These are phyloP conservation scores for Beauveria pseudobassiana DNA, from an alignment of 2,329 filamentous ascomycete genomes.

Conservation along the genomic window DNA sequence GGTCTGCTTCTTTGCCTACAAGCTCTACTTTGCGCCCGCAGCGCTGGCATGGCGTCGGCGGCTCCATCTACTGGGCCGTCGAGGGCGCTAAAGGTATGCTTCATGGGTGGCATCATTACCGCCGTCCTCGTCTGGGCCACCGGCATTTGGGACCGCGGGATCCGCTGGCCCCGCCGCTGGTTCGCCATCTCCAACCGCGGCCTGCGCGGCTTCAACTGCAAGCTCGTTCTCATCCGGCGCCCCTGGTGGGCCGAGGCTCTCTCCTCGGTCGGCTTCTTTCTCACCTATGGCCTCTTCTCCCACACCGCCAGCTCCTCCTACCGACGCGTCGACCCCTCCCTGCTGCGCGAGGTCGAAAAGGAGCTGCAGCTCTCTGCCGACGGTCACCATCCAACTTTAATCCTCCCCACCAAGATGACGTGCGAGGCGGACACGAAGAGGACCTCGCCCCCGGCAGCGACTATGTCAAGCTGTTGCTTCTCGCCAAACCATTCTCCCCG, in stretches of 20 bases:
- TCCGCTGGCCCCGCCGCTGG: slow-evolving; percentile 91
- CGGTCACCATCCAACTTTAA: slow-evolving; percentile 33
- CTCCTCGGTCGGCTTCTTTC: slow-evolving; percentile 66
- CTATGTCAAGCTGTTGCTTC: slow-evolving; percentile 79
- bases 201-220: slow-evolving; percentile 87
- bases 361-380: slow-evolving; percentile 43
- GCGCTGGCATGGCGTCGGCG: slow-evolving; percentile 83
- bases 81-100: slow-evolving; percentile 80
- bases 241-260: slow-evolving; percentile 74
- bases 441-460: slow-evolving; percentile 86
- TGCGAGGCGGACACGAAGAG: slow-evolving; percentile 69
- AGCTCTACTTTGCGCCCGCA: slow-evolving; percentile 90
- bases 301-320: slow-evolving; percentile 62
- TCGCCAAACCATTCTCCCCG: slow-evolving; percentile 91
- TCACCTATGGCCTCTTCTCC: slow-evolving; percentile 68
- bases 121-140: slow-evolving; percentile 85
- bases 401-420: slow-evolving; percentile 46
- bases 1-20: slow-evolving; percentile 80
- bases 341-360: slow-evolving; percentile 53
- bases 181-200: slow-evolving; percentile 84
- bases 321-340: slow-evolving; percentile 63
- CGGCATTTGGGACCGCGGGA: slow-evolving; percentile 91
- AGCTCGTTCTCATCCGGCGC: slow-evolving; percentile 81
- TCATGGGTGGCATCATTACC: slow-evolving; percentile 85
- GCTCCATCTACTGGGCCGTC: slow-evolving; percentile 92